Evolutionary conservation across 306 rosid genomes (phyloP).

Genomic region (Styphnolobium japonicum): DNA sequence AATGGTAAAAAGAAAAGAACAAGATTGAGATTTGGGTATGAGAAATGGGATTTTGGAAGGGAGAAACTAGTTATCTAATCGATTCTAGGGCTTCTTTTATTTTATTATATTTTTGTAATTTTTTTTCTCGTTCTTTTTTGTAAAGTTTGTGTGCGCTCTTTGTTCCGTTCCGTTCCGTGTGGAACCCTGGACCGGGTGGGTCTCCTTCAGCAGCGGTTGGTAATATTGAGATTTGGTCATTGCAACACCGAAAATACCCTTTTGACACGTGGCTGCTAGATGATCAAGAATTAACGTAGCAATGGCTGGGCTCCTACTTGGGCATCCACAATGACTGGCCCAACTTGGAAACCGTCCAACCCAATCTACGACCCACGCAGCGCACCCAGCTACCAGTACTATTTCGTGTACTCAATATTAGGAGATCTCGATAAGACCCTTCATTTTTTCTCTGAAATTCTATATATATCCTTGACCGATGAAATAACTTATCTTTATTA

Average conservation of each 20-base stretch:
- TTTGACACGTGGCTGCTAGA: not conserved
- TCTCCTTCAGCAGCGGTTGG: not conserved
- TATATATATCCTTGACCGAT: too few relatives aligned
- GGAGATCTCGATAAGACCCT: too few relatives aligned
- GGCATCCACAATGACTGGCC: too few relatives aligned
- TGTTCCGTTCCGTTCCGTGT: not conserved
- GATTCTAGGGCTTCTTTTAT: conserved; percentile 42
- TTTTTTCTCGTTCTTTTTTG: conserved; percentile 17
- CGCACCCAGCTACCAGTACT: too few relatives aligned
- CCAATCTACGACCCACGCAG: too few relatives aligned
- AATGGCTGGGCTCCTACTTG: too few relatives aligned
- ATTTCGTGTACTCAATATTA: too few relatives aligned
- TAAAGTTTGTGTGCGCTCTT: not conserved
- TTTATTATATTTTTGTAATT: not conserved
- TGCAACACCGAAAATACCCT: conserved; percentile 33
- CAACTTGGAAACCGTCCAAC: too few relatives aligned
- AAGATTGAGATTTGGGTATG: not conserved
- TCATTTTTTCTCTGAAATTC: too few relatives aligned
- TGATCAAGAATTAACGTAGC: not conserved
- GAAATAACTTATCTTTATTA: too few relatives aligned
- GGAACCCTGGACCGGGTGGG: conserved; percentile 17
- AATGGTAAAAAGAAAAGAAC: not conserved
- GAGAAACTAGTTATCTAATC: conserved; percentile 9
- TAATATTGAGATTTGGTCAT: not conserved
- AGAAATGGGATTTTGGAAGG: not conserved